Evolutionary conservation across 352 stramenopile species (phyloP).

Genomic region (Globisporangium spiculum): DNA sequence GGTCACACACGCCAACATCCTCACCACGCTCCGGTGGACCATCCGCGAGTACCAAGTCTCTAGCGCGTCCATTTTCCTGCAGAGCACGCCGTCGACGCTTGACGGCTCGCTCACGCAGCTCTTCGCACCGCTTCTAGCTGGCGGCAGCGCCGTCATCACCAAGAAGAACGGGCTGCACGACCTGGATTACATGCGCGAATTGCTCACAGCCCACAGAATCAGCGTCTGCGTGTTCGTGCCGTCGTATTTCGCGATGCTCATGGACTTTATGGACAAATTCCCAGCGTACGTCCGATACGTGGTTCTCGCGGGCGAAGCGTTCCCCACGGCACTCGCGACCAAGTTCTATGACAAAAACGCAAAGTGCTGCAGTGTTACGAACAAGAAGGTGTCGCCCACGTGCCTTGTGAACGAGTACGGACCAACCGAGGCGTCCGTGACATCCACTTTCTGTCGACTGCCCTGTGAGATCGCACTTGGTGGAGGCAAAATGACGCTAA

Average conservation of each 20-base stretch:
- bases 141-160: slow-evolving; percentile 18
- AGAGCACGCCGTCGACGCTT: slow-evolving; percentile 58
- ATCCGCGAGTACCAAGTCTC: slow-evolving; percentile 52
- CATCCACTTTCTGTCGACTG: neutral
- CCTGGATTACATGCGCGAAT: slow-evolving; percentile 29
- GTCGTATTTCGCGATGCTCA: slow-evolving; percentile 52
- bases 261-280: slow-evolving; percentile 33
- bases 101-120: slow-evolving; percentile 61
- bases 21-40: slow-evolving; percentile 57
- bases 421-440: slow-evolving; percentile 1
- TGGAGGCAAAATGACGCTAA: neutral
- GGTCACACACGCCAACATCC: slow-evolving; percentile 52
- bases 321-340: neutral
- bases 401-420: slow-evolving; percentile 6
- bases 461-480: slow-evolving; percentile 2
- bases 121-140: slow-evolving; percentile 44
- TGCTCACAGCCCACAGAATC: slow-evolving; percentile 27
- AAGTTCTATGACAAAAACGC: slow-evolving; percentile 4
- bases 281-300: neutral
- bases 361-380: neutral
- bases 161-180: slow-evolving; percentile 26
- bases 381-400: neutral
- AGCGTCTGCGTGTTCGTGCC: slow-evolving; percentile 58
- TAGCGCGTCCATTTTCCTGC: slow-evolving; percentile 53
- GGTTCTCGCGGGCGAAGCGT: slow-evolving; percentile 1